Conservation (phyloP, 75 land plant species). For the Pseudotsuga menziesii region DNA sequence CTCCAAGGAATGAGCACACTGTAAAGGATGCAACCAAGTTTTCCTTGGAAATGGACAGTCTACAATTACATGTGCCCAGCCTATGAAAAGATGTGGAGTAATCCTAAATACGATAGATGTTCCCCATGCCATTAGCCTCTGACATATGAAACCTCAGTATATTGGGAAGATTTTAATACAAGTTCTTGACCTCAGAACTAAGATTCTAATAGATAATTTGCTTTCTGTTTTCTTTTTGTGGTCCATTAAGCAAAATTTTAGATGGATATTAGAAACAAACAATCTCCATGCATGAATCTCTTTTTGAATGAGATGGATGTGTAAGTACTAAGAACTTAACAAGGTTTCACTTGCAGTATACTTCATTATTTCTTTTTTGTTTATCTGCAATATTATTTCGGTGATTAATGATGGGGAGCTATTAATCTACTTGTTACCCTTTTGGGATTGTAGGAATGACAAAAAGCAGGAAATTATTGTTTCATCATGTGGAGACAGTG, state of each 20-base stretch:
- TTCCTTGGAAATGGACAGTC: not conserved
- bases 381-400: not conserved
- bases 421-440: not conserved
- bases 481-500: slow-evolving; percentile 10
- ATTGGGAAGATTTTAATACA: not conserved
- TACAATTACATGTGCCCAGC: not conserved
- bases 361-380: too few relatives aligned
- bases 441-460: slow-evolving; percentile 3
- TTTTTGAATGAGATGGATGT: not conserved
- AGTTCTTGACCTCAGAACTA: not conserved
- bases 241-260: not conserved
- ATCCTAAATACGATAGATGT: too few relatives aligned
- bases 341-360: not conserved
- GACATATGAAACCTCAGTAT: not conserved
- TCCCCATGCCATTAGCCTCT: not conserved
- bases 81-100: not conserved
- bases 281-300: not conserved
- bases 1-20: not conserved
- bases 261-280: not conserved
- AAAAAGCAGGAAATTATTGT: slow-evolving; percentile 2
- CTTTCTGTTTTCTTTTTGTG: not conserved
- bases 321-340: too few relatives aligned
- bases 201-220: not conserved
- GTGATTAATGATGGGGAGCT: slow-evolving; percentile 1
- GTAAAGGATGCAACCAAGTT: too few relatives aligned